Evolutionary conservation across 495 filamentous ascomycete species (phyloP), one percentile per base, ranked within the genome.

Genomic region (Aspergillus saccharolyticus): DNA sequence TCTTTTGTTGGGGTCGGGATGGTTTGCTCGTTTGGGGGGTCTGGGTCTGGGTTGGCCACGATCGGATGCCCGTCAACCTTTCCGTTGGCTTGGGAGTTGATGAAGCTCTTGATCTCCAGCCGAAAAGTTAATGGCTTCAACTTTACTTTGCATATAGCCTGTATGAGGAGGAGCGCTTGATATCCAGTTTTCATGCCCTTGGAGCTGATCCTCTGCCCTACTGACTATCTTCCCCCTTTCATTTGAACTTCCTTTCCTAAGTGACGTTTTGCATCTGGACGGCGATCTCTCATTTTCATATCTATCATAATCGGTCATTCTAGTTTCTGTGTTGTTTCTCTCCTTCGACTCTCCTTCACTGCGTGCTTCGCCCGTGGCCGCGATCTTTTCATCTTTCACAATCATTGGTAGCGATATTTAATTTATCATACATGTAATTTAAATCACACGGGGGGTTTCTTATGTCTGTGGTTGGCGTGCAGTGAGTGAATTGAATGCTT

Each of bases 91-190:
- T 56, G 60, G 54, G 44, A 59, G 63, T 54, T 42, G 44, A 58
- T 61, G 53, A 60, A 56, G 9, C 56, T 53, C 56, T 50, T 56
- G 51, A 53, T 58, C 57, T 45, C 54, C 42, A 56, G 51, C 46
- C 52, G 54, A 67, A 65, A 65, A 62, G 57, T 65, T 65, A 51
- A 50, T 44, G 44, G 58, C 60, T 61, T 58, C 54, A 51, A 59
- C 58, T 60, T 55, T 50, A 59, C 49, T 56, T 57, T 63, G 57
- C 60, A 65, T 58, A 60, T 64, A 65, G 54, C 43, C 53, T 57
- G 62, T 58, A 53, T 53, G 49, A 57, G 56, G 58, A 48, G n/a
- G n/a, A 12, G 12, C 33, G 33, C 33, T 39, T 39, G 33, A 39
- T 39, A 39, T 39, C 14, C 33, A 39, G 5, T 39, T 39, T 15